Conservation (phyloP, 1,284 basidiomycete species). For the Prillingera fragicola region DNA sequence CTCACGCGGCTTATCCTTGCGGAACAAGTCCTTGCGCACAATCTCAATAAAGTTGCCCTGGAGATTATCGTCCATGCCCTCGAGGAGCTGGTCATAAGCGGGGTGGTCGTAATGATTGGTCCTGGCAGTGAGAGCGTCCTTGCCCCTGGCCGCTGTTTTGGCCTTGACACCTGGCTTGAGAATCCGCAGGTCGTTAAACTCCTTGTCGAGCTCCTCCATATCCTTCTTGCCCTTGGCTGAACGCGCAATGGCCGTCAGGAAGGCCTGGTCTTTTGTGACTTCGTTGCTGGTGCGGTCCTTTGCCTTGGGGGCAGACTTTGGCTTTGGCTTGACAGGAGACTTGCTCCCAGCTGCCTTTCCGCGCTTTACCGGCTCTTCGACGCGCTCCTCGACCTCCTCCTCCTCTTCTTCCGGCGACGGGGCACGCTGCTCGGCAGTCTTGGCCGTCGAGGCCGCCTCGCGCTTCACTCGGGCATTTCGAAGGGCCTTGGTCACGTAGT, state of each 20-base stretch:
- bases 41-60: slow-evolving; percentile 82
- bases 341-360: too few relatives aligned
- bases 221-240: slow-evolving; percentile 29
- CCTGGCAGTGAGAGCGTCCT: slow-evolving; percentile 2
- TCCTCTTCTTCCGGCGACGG: slow-evolving; percentile 18
- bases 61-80: slow-evolving; percentile 67
- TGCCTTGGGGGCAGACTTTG: neutral
- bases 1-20: slow-evolving; percentile 49
- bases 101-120: slow-evolving; percentile 16
- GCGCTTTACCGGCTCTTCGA: neutral
- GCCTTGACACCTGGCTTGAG: slow-evolving; percentile 59
- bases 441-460: slow-evolving; percentile 1
- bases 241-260: slow-evolving; percentile 39
- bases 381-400: slow-evolving; percentile 19
- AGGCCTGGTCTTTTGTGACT: slow-evolving; percentile 35
- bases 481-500: slow-evolving; percentile 12
- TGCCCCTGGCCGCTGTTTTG: slow-evolving; percentile 9
- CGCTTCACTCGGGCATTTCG: slow-evolving; percentile 3
- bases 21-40: slow-evolving; percentile 48
- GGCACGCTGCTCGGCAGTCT: neutral
- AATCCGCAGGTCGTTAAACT: slow-evolving; percentile 75
- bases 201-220: slow-evolving; percentile 65
- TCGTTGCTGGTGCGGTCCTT: slow-evolving; percentile 3
- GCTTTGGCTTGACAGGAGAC: neutral
- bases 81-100: slow-evolving; percentile 52